Evolutionary conservation across 2,329 filamentous ascomycete species (phyloP).

Genomic region (Pseudogymnoascus sp.): DNA sequence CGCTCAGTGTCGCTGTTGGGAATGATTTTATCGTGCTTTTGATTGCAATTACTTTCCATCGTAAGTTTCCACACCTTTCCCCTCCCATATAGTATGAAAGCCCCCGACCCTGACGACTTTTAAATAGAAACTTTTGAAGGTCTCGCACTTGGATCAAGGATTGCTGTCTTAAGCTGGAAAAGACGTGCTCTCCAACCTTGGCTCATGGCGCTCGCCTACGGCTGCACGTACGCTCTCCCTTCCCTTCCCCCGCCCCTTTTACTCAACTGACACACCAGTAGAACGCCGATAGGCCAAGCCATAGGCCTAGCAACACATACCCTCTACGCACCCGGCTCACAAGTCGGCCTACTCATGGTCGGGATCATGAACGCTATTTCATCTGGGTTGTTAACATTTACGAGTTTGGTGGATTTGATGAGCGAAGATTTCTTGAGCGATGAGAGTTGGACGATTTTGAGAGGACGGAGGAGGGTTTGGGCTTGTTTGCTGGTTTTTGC

Average conservation of each 20-base stretch:
- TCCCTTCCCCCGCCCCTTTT: not conserved
- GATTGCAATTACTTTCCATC: slow-evolving; percentile 64
- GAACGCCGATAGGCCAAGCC: slow-evolving; percentile 71
- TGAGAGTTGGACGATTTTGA: slow-evolving; percentile 55
- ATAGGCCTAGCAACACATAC: slow-evolving; percentile 68
- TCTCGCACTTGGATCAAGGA: slow-evolving; percentile 62
- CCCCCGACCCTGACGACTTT: slow-evolving; percentile 19
- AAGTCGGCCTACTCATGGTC: slow-evolving; percentile 68
- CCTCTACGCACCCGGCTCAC: slow-evolving; percentile 67
- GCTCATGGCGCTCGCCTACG: slow-evolving; percentile 14
- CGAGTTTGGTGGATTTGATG: slow-evolving; percentile 70
- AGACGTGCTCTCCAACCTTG: not conserved
- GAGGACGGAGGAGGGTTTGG: slow-evolving; percentile 49
- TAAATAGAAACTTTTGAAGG: slow-evolving; percentile 39
- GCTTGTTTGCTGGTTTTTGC: slow-evolving; percentile 54
- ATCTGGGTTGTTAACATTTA: slow-evolving; percentile 68
- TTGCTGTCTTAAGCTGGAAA: slow-evolving; percentile 40
- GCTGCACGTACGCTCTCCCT: slow-evolving; percentile 1
- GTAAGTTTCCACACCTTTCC: slow-evolving; percentile 32
- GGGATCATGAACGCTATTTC: slow-evolving; percentile 83
- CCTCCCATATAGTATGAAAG: slow-evolving; percentile 41
- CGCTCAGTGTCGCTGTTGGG: slow-evolving; percentile 57
- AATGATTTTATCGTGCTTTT: slow-evolving; percentile 58
- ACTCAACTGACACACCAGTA: slow-evolving; percentile 28
- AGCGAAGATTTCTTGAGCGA: slow-evolving; percentile 74